These are phyloP conservation scores for Trametes sanguinea DNA, from an alignment of 768 basidiomycete genomes.

Conservation along the genomic window DNA sequence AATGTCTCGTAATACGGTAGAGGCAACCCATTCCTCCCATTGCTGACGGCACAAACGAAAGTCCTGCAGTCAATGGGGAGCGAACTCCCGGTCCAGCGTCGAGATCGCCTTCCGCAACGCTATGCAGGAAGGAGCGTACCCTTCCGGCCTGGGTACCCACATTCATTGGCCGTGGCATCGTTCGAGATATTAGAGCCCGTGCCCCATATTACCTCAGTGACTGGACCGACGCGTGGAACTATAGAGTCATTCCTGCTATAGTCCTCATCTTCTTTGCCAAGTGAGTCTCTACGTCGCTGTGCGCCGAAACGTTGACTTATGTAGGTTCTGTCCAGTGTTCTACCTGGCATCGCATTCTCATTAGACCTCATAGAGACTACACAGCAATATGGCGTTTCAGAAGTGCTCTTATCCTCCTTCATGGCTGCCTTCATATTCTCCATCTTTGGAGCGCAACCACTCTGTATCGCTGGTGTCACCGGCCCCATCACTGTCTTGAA, in stretches of 20 bases:
- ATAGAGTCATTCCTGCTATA: conserved; percentile 85
- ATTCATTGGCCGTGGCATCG: conserved; percentile 57
- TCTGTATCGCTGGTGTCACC: conserved; percentile 90
- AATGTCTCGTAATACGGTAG: no score
- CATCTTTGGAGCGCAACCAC: conserved; percentile 84
- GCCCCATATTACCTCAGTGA: conserved; percentile 81
- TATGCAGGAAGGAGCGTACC: background rate
- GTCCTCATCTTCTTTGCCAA: conserved; percentile 86
- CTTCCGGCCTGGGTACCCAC: conserved; percentile 5
- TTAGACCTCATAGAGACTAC: conserved; percentile 92
- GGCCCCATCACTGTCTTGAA: conserved; percentile 94
- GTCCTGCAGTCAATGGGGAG: background rate
- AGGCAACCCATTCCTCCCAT: no score
- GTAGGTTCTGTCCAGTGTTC: conserved; percentile 49
- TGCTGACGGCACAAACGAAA: background rate
- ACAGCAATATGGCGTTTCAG: conserved; percentile 84
- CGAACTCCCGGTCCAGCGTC: background rate
- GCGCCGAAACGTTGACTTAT: background rate
- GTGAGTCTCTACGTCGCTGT: conserved; percentile 44
- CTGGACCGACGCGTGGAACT: conserved; percentile 92
- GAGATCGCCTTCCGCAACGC: conserved; percentile 17
- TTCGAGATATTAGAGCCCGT: conserved; percentile 67
- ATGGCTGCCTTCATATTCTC: conserved; percentile 90
- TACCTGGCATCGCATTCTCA: conserved; percentile 91
- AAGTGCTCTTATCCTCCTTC: conserved; percentile 81